Evolutionary conservation across 805 yeast genomes (phyloP).

Genomic region (Nakazawaea ernobii): DNA sequence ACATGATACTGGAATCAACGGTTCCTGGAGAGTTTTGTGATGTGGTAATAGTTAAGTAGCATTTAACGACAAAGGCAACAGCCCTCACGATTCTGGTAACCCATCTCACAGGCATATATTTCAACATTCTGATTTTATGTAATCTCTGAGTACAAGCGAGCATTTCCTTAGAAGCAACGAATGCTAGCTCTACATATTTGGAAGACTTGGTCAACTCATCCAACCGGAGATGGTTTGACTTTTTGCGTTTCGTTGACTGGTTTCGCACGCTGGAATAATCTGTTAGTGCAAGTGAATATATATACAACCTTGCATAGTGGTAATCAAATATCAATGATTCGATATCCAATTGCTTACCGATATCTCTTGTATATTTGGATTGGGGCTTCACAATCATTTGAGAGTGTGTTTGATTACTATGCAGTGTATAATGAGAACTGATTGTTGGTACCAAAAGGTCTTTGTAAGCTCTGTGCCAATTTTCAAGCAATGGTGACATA

Average conservation of each 20-base stretch:
- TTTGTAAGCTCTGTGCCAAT: conserved; percentile 68
- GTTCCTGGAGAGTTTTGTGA: conserved; percentile 10
- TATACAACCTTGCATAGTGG: conserved; percentile 77
- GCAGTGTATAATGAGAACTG: conserved; percentile 27
- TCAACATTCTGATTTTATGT: conserved; percentile 54
- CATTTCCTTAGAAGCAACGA: conserved; percentile 77
- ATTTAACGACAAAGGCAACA: conserved; percentile 84
- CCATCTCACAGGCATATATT: conserved; percentile 92
- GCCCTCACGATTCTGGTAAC: conserved; percentile 80
- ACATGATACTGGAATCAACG: conserved; percentile 44
- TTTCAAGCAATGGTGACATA: conserved; percentile 68
- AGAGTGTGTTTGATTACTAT: conserved; percentile 6
- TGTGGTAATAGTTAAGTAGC: conserved; percentile 58
- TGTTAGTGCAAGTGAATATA: conserved; percentile 75
- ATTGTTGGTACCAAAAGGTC: conserved; percentile 44
- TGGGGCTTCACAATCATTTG: conserved; percentile 23
- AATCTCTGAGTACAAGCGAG: conserved; percentile 66
- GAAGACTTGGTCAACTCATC: conserved; percentile 72
- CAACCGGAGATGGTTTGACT: conserved; percentile 37
- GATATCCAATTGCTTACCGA: conserved; percentile 43
- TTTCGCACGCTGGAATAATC: conserved; percentile 34
- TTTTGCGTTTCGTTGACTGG: conserved; percentile 17
- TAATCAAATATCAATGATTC: conserved; percentile 78
- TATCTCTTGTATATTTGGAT: conserved; percentile 32
- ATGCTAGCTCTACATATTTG: conserved; percentile 75